Conservation (phyloP, 495 filamentous ascomycete genomes). For the Pyronema domesticum region DNA sequence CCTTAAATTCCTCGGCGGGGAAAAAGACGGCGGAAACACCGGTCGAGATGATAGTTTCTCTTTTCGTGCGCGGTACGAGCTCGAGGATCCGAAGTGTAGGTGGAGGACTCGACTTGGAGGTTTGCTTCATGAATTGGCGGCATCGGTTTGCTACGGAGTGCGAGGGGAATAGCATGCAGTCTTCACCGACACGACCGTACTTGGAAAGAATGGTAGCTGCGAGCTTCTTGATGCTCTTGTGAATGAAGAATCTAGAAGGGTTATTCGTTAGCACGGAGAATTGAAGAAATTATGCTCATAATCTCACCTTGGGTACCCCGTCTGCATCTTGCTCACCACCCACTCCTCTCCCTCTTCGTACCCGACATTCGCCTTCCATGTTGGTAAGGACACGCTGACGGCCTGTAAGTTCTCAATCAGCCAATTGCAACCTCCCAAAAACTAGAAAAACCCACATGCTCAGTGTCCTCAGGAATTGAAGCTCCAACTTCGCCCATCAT, state of each 20-base stretch:
- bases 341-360: constrained; percentile 86
- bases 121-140: constrained; percentile 46
- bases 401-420: constrained; percentile 39
- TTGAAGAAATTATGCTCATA: not conserved
- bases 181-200: constrained; percentile 42
- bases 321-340: constrained; percentile 69
- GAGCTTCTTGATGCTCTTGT: constrained; percentile 62
- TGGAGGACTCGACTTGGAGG: constrained; percentile 31
- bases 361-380: constrained; percentile 75
- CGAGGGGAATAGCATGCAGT: constrained; percentile 63
- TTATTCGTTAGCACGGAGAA: not conserved
- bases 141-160: constrained; percentile 47
- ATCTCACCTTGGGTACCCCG: constrained; percentile 69
- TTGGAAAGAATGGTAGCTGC: constrained; percentile 45
- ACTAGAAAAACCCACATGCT: constrained; percentile 34
- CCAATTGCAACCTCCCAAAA: constrained; percentile 1
- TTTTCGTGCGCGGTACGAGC: constrained; percentile 38
- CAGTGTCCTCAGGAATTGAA: constrained; percentile 42
- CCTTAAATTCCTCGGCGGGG: constrained; percentile 40
- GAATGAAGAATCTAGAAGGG: constrained; percentile 66
- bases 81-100: constrained; percentile 45
- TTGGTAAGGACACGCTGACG: constrained; percentile 86
- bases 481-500: constrained; percentile 29
- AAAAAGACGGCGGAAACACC: constrained; percentile 59
- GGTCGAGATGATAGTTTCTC: constrained; percentile 27